Evolutionary conservation across 768 basidiomycete genomes (phyloP).

Genomic region (Dioszegia hungarica): DNA sequence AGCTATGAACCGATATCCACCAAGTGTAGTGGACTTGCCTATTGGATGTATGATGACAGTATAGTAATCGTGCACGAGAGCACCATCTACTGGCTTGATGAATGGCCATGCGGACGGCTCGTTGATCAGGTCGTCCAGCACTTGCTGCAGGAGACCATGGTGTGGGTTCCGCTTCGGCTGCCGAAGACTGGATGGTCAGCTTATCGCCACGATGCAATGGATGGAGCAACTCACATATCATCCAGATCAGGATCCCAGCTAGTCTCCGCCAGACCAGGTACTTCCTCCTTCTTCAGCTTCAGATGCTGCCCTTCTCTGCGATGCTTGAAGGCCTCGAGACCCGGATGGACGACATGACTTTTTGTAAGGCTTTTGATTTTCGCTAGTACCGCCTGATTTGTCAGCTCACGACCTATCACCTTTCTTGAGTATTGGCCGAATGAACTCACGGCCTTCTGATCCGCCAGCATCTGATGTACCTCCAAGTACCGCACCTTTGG

Average conservation of each 20-base stretch:
- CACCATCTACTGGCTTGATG: slow-evolving; percentile 66
- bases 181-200: slow-evolving; percentile 40
- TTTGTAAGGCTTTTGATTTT: slow-evolving; percentile 82
- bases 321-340: slow-evolving; percentile 68
- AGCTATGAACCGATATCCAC: not conserved
- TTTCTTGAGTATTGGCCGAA: not conserved
- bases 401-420: slow-evolving; percentile 1
- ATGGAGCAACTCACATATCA: slow-evolving; percentile 56
- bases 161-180: slow-evolving; percentile 54
- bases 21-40: slow-evolving; percentile 62
- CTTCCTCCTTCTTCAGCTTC: slow-evolving; percentile 63
- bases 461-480: slow-evolving; percentile 66
- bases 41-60: slow-evolving; percentile 84
- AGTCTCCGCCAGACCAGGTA: slow-evolving; percentile 85
- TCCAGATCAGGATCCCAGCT: slow-evolving; percentile 87
- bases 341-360: slow-evolving; percentile 79
- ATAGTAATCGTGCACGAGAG: slow-evolving; percentile 83
- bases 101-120: slow-evolving; percentile 88
- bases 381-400: slow-evolving; percentile 62
- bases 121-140: slow-evolving; percentile 70
- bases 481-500: slow-evolving; percentile 83
- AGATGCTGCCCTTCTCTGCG: slow-evolving; percentile 53
- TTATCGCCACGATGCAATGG: not conserved
- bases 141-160: slow-evolving; percentile 66
- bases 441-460: slow-evolving; percentile 65